Evolutionary conservation across 1,284 basidiomycete species (phyloP), one percentile per base, ranked within the genome.

Genomic region (Puccinia novopanici): DNA sequence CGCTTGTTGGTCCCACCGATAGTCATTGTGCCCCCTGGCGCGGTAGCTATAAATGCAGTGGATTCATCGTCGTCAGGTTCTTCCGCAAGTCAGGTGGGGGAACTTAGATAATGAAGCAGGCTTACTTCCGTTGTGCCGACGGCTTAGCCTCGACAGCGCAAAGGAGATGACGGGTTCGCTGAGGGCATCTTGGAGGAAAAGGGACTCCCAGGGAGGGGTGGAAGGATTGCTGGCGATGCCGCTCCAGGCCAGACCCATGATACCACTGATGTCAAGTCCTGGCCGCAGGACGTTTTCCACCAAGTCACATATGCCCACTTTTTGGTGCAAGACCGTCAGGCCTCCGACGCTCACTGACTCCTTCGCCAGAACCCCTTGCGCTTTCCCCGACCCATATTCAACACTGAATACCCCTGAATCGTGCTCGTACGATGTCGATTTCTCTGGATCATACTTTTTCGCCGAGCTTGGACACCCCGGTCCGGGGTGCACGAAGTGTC

Each of bases 161-260:
- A 80, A 80, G 27, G 68, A 63, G 27, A 80, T 80, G 17, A 80
- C 79, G 9, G 79, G 79, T 45, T 80, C 70, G 37, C 52, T 45
- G 9, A 80, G 59, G 17, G 70, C 71, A 8, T 80, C 55, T 68
- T 75, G 70, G 34, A 74, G 63, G 45, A 80, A 63, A 48, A 80
- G 79, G 10, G 79, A 74, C 57, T 80, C 54, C 79, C 79, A 80
- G 19, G 61, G 59, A 24, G 79, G 79, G 6, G 48, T 73, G 34
- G 79, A 80, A 74, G 68, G 54, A 74, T 61, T 80, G 5, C 57
- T 80, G 6, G 79, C 70, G 34, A 80, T 80, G 42, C 79, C 79
- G 40, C 61, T 65, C 79, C 79, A 80, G n/a, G 45, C 79, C 48
- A 80, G 54, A 24, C 79, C 79, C 42, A 80, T 30, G 12, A 80